These are phyloP conservation scores for Candida sphagnicola DNA, from an alignment of 805 yeast species.

Conservation along the genomic window DNA sequence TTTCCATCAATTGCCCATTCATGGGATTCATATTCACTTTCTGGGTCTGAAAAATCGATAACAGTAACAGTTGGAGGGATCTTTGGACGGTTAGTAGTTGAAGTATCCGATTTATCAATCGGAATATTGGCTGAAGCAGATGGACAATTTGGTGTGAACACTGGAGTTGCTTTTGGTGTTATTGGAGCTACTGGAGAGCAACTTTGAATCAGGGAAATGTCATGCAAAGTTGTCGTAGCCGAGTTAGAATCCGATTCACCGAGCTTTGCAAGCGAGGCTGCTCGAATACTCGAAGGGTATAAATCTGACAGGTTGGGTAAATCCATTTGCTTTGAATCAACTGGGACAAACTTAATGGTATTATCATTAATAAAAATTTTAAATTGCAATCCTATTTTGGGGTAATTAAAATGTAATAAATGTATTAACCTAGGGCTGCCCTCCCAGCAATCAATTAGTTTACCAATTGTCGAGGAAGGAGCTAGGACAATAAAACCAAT, in stretches of 20 bases:
- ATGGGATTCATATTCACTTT: too few relatives aligned
- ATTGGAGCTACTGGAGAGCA: background rate
- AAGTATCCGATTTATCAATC: too few relatives aligned
- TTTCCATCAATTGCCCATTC: too few relatives aligned
- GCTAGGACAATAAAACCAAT: slow-evolving; percentile 33
- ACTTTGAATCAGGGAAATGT: too few relatives aligned
- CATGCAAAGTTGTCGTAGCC: too few relatives aligned
- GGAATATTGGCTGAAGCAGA: too few relatives aligned
- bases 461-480: slow-evolving; percentile 25
- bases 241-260: too few relatives aligned
- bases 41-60: too few relatives aligned
- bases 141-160: background rate
- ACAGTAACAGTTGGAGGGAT: too few relatives aligned
- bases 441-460: slow-evolving; percentile 9
- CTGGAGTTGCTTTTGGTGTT: background rate
- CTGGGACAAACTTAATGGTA: slow-evolving; percentile 13
- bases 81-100: too few relatives aligned
- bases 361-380: slow-evolving; percentile 11
- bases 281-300: background rate
- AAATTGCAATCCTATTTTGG: slow-evolving; percentile 19
- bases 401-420: slow-evolving; percentile 17
- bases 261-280: too few relatives aligned
- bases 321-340: too few relatives aligned
- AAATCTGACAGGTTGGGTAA: background rate
- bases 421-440: slow-evolving; percentile 9